These are phyloP conservation scores for Pholiota molesta DNA, from an alignment of 768 basidiomycete genomes.

Conservation along the genomic window DNA sequence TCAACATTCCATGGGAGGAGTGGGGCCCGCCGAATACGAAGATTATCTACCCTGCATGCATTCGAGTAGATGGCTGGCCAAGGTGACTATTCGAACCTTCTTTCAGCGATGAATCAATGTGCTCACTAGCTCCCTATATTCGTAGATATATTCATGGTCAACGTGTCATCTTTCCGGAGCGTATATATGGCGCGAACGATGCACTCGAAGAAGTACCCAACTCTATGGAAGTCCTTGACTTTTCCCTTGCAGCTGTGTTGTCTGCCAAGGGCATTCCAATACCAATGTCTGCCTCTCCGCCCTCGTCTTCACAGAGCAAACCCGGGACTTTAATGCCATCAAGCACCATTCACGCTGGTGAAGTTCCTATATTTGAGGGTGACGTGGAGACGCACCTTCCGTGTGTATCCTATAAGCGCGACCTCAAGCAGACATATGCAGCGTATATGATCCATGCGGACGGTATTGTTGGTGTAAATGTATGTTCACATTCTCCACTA, in stretches of 20 bases:
- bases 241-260: background rate
- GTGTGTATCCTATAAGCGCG: background rate
- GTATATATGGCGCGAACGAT: background rate
- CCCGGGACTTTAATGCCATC: background rate
- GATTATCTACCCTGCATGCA: background rate
- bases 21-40: background rate
- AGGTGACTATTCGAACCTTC: background rate
- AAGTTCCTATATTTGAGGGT: background rate
- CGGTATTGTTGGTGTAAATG: background rate
- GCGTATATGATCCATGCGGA: background rate
- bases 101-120: background rate
- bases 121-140: background rate
- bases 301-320: background rate
- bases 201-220: background rate
- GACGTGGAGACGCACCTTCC: background rate
- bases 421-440: background rate
- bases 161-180: background rate
- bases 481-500: too few species aligned
- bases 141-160: background rate
- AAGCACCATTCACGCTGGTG: background rate
- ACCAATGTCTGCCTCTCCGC: background rate
- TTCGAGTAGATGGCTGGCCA: background rate
- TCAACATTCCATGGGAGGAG: background rate
- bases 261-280: background rate
- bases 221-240: background rate